Base-by-base conservation (phyloP, 331 rosid species). In the Rhamnella rubrinervis region DNA sequence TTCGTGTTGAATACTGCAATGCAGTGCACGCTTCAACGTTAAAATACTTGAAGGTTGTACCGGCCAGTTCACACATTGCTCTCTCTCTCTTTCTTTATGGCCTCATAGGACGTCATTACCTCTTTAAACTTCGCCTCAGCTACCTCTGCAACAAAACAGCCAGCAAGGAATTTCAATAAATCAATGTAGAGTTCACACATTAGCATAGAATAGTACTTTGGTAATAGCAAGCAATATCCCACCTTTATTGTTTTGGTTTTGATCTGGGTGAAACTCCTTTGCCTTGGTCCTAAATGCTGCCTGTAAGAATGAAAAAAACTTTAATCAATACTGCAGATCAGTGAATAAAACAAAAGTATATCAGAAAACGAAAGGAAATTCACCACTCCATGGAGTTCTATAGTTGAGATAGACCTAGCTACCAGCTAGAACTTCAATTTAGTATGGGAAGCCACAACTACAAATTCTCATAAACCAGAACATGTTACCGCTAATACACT, bases 91-190 rank as follows among this genome's bases (percentile, higher is more conserved):
- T 77, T 80, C 84, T 91, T 95, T 75, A 95, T 91, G 77, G 99
- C 92, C 77, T 95, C 99, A 1, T 91, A 95, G 47, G 97, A 95
- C 40, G 73, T 68, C 95, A 91, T 79, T 62, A 95, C 97, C 77
- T 91, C 99, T 77, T 91, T 95, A 83, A 95, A 95, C 87, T 91
- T 95, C 2, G 95, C 90, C 81, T 91, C 99, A 6, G 97, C 93
- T 71, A 73, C 93, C 74, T 59, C 99, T 95, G 97, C 76, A 83
- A 68, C 61, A 77, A 64, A 74, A 47, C 75, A 74, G 5, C 51
- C 59, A 26, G 59, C 50, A 71, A 25, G 19, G 55, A 78, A 40
- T 28, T 37, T 72, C 53, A 44, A 17, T 53, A 51, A 25, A 44
- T 44, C 49, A 44, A 44, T 44, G 46, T 8, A 7, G 4, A 3